Conservation (phyloP, 192 early-diverging fungal genomes). For the Geosiphon pyriformis region DNA sequence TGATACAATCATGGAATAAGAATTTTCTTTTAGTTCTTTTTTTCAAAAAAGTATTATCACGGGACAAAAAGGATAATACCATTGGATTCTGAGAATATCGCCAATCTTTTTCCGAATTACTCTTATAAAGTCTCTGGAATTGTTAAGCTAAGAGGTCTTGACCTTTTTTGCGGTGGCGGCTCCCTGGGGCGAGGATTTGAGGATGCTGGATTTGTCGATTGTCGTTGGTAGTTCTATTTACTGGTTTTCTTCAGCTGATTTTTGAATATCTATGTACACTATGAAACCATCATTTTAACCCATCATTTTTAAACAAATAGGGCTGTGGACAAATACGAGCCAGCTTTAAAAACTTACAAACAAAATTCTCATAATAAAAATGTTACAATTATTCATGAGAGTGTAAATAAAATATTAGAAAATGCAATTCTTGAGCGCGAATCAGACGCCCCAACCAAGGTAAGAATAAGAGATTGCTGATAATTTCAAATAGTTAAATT, state of each 20-base stretch:
- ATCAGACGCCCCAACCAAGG: constrained; percentile 6
- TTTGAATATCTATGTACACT: no score
- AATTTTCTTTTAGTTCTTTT: constrained; percentile 17
- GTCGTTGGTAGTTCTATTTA: constrained; percentile 22
- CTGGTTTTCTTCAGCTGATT: neutral
- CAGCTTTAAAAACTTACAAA: constrained; percentile 25
- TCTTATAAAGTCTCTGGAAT: constrained; percentile 1
- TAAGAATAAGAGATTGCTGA: neutral
- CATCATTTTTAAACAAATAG: constrained; percentile 4
- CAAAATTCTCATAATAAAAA: constrained; percentile 10
- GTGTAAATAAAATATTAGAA: constrained; percentile 26
- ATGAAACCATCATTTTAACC: neutral
- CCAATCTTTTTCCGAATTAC: neutral
- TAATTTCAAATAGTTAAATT: neutral
- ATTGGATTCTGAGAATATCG: constrained; percentile 5
- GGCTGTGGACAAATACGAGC: constrained; percentile 26
- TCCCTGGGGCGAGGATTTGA: constrained; percentile 28
- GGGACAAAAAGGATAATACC: constrained; percentile 8
- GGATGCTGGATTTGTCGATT: constrained; percentile 23
- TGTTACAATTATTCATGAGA: constrained; percentile 17
- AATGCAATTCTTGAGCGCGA: constrained; percentile 12
- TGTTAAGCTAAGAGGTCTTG: constrained; percentile 13
- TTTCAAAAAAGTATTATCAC: constrained; percentile 5
- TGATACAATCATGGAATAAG: neutral
- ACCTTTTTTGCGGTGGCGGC: constrained; percentile 32